These are phyloP conservation scores for Zygotorulaspora chibaensis DNA, from an alignment of 805 yeast genomes.

Conservation along the genomic window DNA sequence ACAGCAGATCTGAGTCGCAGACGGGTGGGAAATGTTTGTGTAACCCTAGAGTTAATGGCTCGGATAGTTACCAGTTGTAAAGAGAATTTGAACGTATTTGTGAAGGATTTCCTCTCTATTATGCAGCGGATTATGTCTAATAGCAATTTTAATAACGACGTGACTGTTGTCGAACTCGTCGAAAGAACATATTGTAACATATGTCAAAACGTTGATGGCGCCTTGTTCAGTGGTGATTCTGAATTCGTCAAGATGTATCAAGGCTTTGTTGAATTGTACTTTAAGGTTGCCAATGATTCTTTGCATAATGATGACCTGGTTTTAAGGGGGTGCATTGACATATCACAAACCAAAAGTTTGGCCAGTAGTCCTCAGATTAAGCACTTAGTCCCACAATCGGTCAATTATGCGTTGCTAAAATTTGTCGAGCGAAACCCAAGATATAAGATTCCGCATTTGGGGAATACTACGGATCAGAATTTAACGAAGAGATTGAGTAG, in stretches of 20 bases:
- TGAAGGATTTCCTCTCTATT: constrained; percentile 60
- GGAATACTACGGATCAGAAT: constrained; percentile 11
- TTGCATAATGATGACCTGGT: constrained; percentile 29
- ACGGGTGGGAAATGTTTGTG: constrained; percentile 75
- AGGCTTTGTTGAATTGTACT: constrained; percentile 33
- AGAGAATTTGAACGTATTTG: constrained; percentile 81
- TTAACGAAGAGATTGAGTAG: constrained; percentile 29
- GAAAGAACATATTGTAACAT: constrained; percentile 46
- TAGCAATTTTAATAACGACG: constrained; percentile 47
- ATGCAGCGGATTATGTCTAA: constrained; percentile 45
- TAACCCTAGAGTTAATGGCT: constrained; percentile 65
- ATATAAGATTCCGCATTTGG: constrained; percentile 15
- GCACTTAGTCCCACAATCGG: constrained; percentile 26
- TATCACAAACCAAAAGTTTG: constrained; percentile 29
- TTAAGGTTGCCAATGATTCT: constrained; percentile 24
- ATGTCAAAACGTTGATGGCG: constrained; percentile 52
- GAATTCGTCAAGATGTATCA: constrained; percentile 49
- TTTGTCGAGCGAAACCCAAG: constrained; percentile 29
- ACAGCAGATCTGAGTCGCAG: constrained; percentile 54
- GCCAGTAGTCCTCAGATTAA: constrained; percentile 30
- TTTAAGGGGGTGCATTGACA: constrained; percentile 31
- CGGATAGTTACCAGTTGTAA: constrained; percentile 71
- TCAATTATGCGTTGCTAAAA: constrained; percentile 21
- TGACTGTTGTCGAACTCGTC: constrained; percentile 52
- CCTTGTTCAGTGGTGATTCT: constrained; percentile 61